phyloP scores from a whole-genome alignment of 1,284 basidiomycete species.

The Puccinia horiana region DNA sequence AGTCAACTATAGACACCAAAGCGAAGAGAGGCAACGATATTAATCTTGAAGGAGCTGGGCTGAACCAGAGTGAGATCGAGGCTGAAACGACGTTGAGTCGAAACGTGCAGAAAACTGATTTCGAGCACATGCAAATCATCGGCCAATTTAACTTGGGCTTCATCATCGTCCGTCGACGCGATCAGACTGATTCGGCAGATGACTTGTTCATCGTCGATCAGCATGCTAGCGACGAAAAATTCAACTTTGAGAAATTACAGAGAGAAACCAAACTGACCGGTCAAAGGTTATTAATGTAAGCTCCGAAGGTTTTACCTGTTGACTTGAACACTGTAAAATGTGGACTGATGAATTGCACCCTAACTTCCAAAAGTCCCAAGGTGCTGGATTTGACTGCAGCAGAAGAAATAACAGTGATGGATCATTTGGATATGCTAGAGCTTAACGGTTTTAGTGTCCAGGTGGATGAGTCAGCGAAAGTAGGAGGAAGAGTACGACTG shows the following conservation, averaged over 20 bases:
- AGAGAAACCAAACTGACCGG: slow-evolving; percentile 81
- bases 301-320: slow-evolving; percentile 42
- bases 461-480: slow-evolving; percentile 65
- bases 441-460: slow-evolving; percentile 83
- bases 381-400: slow-evolving; percentile 80
- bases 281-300: slow-evolving; percentile 77
- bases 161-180: slow-evolving; percentile 74
- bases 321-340: not conserved
- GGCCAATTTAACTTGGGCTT: slow-evolving; percentile 98
- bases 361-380: slow-evolving; percentile 66
- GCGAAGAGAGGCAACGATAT: not conserved
- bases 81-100: slow-evolving; percentile 77
- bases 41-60: slow-evolving; percentile 61
- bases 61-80: slow-evolving; percentile 65
- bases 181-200: slow-evolving; percentile 44
- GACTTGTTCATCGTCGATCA: slow-evolving; percentile 86
- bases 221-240: slow-evolving; percentile 85
- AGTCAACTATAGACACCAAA: not conserved
- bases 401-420: slow-evolving; percentile 83
- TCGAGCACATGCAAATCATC: slow-evolving; percentile 75
- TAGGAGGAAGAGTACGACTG: slow-evolving; percentile 68
- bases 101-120: slow-evolving; percentile 85
- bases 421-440: slow-evolving; percentile 77
- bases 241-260: slow-evolving; percentile 93
- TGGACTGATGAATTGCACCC: not conserved